These are phyloP conservation scores for Scenedesmus sp. DNA, from an alignment of 163 green algal species.

Conservation along the genomic window DNA sequence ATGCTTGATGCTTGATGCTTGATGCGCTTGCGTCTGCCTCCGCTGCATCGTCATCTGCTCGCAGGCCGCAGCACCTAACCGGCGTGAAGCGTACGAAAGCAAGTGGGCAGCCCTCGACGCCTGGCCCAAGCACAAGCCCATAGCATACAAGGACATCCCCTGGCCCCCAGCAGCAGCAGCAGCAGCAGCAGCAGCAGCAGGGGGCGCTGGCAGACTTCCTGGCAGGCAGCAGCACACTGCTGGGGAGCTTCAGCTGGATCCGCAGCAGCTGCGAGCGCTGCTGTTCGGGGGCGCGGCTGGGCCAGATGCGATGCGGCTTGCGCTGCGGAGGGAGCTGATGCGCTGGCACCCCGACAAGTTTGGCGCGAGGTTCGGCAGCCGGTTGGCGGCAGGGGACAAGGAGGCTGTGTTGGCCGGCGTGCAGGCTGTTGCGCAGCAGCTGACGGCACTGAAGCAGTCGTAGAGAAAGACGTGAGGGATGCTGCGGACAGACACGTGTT, in stretches of 20 bases:
- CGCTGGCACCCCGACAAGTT: slow-evolving; percentile 90
- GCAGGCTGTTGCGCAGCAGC: slow-evolving; percentile 50
- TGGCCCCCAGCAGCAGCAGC: slow-evolving; percentile 39
- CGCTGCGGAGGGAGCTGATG: slow-evolving; percentile 77
- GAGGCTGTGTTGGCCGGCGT: slow-evolving; percentile 34
- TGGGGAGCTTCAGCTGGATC: slow-evolving; percentile 21
- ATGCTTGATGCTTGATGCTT: too few relatives aligned
- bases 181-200: slow-evolving; percentile 31
- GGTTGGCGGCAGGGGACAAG: slow-evolving; percentile 61
- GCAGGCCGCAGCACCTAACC: not conserved
- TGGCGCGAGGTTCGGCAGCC: slow-evolving; percentile 59
- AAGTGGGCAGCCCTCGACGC: slow-evolving; percentile 53
- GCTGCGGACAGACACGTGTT: not conserved
- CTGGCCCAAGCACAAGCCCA: not conserved
- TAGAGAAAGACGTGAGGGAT: not conserved
- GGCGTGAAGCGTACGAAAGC: slow-evolving; percentile 50
- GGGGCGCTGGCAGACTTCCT: too few relatives aligned
- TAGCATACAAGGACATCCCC: slow-evolving; percentile 57
- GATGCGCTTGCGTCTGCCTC: too few relatives aligned
- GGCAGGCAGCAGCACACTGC: not conserved
- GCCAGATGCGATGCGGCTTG: slow-evolving; percentile 59
- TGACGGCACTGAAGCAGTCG: slow-evolving; percentile 39
- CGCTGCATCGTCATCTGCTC: not conserved
- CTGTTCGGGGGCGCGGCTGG: slow-evolving; percentile 63
- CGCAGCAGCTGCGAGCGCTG: slow-evolving; percentile 58